Evolutionary conservation across 2,329 filamentous ascomycete genomes (phyloP).

Genomic region (Venturia nashicola): DNA sequence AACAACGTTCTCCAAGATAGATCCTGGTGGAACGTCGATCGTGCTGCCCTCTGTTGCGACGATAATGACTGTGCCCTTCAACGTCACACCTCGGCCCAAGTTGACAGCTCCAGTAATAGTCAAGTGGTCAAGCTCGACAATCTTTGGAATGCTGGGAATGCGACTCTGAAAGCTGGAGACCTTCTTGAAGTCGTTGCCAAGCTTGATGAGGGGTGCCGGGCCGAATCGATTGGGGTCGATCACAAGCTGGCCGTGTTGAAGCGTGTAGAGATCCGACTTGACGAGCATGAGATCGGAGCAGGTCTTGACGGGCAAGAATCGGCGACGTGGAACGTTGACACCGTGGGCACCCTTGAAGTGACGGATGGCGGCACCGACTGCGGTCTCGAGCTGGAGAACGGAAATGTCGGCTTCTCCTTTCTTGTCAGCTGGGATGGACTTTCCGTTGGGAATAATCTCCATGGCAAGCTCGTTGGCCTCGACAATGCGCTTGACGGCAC

Average conservation of each 20-base stretch:
- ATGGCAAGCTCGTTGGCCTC: slow-evolving; percentile 97
- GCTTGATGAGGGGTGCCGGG: slow-evolving; percentile 95
- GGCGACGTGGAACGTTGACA: slow-evolving; percentile 93
- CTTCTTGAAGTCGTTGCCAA: slow-evolving; percentile 99
- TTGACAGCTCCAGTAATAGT: slow-evolving; percentile 98
- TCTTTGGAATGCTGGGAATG: slow-evolving; percentile 79
- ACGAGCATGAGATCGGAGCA: slow-evolving; percentile 99
- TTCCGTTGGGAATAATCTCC: slow-evolving; percentile 99
- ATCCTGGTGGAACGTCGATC: slow-evolving; percentile 93
- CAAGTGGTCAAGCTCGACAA: slow-evolving; percentile 84
- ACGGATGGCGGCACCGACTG: slow-evolving; percentile 94
- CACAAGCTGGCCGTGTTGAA: slow-evolving; percentile 95
- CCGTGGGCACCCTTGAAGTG: slow-evolving; percentile 98
- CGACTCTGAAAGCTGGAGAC: slow-evolving; percentile 91
- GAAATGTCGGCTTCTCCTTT: slow-evolving; percentile 98
- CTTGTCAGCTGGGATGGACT: slow-evolving; percentile 97
- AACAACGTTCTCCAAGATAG: slow-evolving; percentile 95
- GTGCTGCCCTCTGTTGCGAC: slow-evolving; percentile 96
- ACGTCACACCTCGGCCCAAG: slow-evolving; percentile 83
- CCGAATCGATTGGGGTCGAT: slow-evolving; percentile 96
- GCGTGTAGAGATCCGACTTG: slow-evolving; percentile 97
- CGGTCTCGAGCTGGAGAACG: slow-evolving; percentile 96
- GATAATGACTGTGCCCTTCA: slow-evolving; percentile 98
- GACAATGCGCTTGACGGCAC: slow-evolving; percentile 95
- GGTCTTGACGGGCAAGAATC: slow-evolving; percentile 99